Base-by-base conservation (phyloP, 169 alveolate species). In the Amoebophrya sp. region DNA sequence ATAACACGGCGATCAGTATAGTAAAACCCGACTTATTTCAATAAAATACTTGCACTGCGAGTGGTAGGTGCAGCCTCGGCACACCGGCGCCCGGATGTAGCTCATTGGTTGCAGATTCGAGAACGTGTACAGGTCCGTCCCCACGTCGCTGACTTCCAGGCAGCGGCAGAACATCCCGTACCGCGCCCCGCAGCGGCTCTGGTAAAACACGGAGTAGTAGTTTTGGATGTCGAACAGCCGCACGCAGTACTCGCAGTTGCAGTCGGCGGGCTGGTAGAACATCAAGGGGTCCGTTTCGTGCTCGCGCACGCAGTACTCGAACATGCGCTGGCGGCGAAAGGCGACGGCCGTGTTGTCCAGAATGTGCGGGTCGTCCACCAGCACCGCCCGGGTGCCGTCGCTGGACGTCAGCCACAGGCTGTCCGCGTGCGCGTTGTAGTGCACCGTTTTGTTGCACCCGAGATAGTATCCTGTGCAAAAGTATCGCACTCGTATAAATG, bases 161-260 rank as follows among this genome's bases (percentile, higher is more conserved):
- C 91, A 89, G 32, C 77, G 40, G 25, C 91, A 89, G 40, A 54
- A 39, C 39, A 89, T 35, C 39, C 91, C 91, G 41, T 89, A 89
- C 77, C 91, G n/a, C 55, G 54, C 91, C 40, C 91, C 91, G 91
- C 91, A 89, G 39, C 77, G 18, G 35, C 3, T 53, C 23, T 89
- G 91, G 91, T 89, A 54, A 53, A 89, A 89, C 35, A 89, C 91
- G 1, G 91, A 38, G 77, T 89, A 89, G 77, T 39, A 39, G 91
- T 40, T 32, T 33, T 89, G 91, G 10, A 89, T 89, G 77, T 40
- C 91, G 77, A 89, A 89, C 55, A 89, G 39, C 77, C 91, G 18
- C 23, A 54, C 41, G 33, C 91, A 89, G 91, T 89, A 89, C 23
- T 39, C 91, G 77, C 91, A 89, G 91, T 89, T 38, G 66, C 91